Evolutionary conservation across 2,329 filamentous ascomycete genomes (phyloP).

Genomic region (Macrophomina pseudophaseolina): DNA sequence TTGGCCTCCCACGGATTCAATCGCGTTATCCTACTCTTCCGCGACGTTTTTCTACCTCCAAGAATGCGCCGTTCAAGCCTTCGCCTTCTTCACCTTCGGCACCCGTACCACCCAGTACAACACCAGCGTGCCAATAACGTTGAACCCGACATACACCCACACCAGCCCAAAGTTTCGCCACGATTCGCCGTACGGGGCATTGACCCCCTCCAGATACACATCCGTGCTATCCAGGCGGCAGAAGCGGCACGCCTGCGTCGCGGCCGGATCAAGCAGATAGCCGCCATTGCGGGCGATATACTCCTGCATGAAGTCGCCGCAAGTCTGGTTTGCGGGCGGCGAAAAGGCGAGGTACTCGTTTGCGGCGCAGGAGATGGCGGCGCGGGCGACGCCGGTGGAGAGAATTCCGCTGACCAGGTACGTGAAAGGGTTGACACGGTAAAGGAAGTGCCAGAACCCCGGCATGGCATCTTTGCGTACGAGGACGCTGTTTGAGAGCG

Average conservation of each 20-base stretch:
- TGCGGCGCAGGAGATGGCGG: neutral
- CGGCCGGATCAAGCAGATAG: conserved; percentile 41
- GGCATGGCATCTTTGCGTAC: conserved; percentile 51
- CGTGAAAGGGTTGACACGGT: conserved; percentile 69
- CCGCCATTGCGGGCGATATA: conserved; percentile 41
- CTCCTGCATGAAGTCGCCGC: conserved; percentile 57
- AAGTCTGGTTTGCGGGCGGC: conserved; percentile 54
- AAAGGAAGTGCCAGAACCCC: conserved; percentile 80
- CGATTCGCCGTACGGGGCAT: conserved; percentile 53
- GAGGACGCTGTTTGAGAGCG: no score
- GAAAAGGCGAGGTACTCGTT: neutral
- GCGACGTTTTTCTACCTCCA: no score
- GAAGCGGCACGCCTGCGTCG: conserved; percentile 30
- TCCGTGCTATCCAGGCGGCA: neutral
- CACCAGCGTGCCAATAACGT: conserved; percentile 51
- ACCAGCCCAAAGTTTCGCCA: conserved; percentile 76
- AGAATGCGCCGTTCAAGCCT: no score
- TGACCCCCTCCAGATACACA: conserved; percentile 48
- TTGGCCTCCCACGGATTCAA: no score
- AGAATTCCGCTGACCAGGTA: conserved; percentile 47
- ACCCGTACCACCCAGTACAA: conserved; percentile 61
- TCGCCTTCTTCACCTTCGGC: conserved; percentile 40
- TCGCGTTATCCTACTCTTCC: no score
- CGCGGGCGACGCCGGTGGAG: neutral
- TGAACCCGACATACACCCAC: conserved; percentile 63